phyloP scores from a whole-genome alignment of 129 eudicot genomes.

The Oenanthe sinensis region DNA sequence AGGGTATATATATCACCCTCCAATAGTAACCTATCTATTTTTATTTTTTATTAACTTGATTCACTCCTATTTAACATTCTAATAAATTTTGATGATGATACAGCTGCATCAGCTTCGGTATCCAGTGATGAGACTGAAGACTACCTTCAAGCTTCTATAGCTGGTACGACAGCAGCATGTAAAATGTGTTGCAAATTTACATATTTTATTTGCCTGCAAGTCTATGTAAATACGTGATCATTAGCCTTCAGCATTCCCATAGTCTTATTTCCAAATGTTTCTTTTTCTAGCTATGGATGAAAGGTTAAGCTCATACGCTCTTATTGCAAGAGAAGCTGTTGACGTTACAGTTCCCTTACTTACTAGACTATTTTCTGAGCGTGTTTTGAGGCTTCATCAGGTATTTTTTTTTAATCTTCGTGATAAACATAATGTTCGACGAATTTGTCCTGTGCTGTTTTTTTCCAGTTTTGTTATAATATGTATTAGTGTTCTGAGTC shows the following conservation, averaged over 20 bases:
- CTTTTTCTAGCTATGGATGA: conserved; percentile 83
- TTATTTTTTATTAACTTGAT: background rate
- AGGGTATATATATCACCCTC: conserved; percentile 35
- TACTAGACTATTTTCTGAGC: conserved; percentile 60
- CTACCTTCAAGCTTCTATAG: conserved; percentile 72
- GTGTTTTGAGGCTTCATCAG: conserved; percentile 75
- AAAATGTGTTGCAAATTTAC: conserved; percentile 4
- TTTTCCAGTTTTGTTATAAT: background rate
- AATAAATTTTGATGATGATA: conserved; percentile 16
- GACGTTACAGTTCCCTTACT: conserved; percentile 71
- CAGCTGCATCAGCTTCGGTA: conserved; percentile 79
- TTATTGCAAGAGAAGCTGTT: conserved; percentile 84
- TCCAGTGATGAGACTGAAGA: conserved; percentile 60
- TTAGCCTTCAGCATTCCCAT: conserved; percentile 9
- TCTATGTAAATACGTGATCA: background rate
- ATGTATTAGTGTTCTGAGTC: background rate
- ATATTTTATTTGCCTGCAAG: background rate
- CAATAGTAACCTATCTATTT: background rate
- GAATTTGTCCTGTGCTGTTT: background rate
- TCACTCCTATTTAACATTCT: conserved; percentile 6
- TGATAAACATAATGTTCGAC: background rate
- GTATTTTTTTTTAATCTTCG: conserved; percentile 23
- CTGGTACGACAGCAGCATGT: conserved; percentile 31
- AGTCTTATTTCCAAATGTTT: conserved; percentile 12
- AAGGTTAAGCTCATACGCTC: conserved; percentile 88